Evolutionary conservation across 331 rosid genomes (phyloP), one percentile per base, ranked within the genome.

Genomic region (Cydonia oblonga): DNA sequence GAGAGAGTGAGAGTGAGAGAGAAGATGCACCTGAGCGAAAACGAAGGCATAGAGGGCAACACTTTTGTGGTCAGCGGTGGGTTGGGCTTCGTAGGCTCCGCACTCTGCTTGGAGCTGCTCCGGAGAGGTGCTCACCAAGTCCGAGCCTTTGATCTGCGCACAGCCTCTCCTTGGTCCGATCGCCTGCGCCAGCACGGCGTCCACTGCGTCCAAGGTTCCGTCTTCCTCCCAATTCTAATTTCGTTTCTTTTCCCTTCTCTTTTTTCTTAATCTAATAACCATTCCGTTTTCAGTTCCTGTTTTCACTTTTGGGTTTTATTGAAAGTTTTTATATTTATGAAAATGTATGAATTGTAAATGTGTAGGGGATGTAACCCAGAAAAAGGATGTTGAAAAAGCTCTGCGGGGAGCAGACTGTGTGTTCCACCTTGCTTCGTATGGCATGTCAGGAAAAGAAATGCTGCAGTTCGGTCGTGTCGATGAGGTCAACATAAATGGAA

Each of bases 361-460:
- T 49, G 63, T 10, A 88, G 98, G 97, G 24, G 90, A 93, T 74
- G 66, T 93, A 58, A 35, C 59, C 65, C 80, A 83, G 46, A 89
- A 86, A 70, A 83, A 80, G 52, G 92, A 93, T 76, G 98, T 93
- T 26, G 89, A 86, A 68, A 87, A 28, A 51, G 96, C 83, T 28
- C 69, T 91, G 19, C 82, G 87, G 0, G 96, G 96, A 57, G 91
- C 80, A 7, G 83, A 87, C 35, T 93, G 97, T 63, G 98, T 91
- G 9, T 93, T 93, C 87, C 98, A 93, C 70, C 86, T 91, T 3
- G 97, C 97, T 1, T 87, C 97, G 9, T 89, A 81, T 25, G 97
- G 98, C 5, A 86, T 91, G 91, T 93, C 98, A 0, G 98, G 98
- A 4, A 93, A 91, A 64, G 90, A 93, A 84, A 91, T 93, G 96